Evolutionary conservation across 805 yeast genomes (phyloP).

Genomic region (Myxozyma kluyveri): DNA sequence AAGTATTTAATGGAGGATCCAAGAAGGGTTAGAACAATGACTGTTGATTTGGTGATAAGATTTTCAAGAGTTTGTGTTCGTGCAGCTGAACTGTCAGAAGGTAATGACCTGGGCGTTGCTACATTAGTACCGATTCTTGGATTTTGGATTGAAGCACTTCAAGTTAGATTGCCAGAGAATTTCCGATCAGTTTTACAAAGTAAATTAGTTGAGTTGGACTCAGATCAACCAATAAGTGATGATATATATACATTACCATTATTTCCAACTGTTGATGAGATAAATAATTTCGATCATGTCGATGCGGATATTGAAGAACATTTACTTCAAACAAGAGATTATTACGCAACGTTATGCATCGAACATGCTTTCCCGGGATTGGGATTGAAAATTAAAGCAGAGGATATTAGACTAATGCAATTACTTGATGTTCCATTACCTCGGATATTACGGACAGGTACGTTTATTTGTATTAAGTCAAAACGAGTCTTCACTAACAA

Average conservation of each 20-base stretch:
- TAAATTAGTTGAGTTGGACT: conserved; percentile 2
- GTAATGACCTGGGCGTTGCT: conserved; percentile 46
- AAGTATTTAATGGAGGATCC: conserved; percentile 45
- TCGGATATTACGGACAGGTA: conserved; percentile 18
- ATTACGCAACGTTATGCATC: conserved; percentile 15
- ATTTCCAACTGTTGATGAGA: conserved; percentile 11
- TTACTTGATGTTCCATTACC: conserved; percentile 5
- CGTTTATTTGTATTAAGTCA: too few relatives aligned
- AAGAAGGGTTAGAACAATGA: conserved; percentile 44
- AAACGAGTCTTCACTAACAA: neutral
- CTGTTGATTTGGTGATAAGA: conserved; percentile 51
- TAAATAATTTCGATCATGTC: conserved; percentile 9
- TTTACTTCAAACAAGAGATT: conserved; percentile 19
- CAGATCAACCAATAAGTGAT: neutral
- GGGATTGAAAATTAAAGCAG: conserved; percentile 14
- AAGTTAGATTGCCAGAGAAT: conserved; percentile 29
- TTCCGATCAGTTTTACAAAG: conserved; percentile 7
- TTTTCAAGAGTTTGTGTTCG: conserved; percentile 69
- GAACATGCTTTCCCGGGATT: conserved; percentile 7
- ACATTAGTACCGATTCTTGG: conserved; percentile 51
- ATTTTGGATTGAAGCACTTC: conserved; percentile 19
- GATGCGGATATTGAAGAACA: conserved; percentile 15
- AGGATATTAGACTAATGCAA: conserved; percentile 15
- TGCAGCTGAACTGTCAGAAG: conserved; percentile 54
- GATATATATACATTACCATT: conserved; percentile 8